phyloP scores from a whole-genome alignment of 495 filamentous ascomycete species.

The Cryomyces minteri region DNA sequence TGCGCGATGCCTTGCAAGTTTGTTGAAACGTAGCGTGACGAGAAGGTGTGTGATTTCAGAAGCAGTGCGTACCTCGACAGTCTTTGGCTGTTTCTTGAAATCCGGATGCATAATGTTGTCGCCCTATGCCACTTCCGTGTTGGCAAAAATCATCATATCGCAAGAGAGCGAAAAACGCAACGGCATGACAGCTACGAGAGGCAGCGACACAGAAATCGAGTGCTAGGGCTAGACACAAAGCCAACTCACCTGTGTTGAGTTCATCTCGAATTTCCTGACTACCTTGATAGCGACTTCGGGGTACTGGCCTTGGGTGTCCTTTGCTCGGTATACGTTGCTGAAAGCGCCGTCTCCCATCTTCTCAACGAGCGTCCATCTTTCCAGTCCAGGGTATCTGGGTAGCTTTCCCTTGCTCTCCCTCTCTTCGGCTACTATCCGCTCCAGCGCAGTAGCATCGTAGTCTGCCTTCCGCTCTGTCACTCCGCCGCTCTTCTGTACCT shows the following conservation, averaged over 20 bases:
- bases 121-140: slow-evolving; percentile 39
- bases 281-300: slow-evolving; percentile 95
- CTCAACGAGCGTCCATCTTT: slow-evolving; percentile 75
- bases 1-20: too few species aligned
- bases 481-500: slow-evolving; percentile 18
- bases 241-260: slow-evolving; percentile 77
- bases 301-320: slow-evolving; percentile 45
- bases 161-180: neutral
- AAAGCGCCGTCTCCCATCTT: slow-evolving; percentile 99
- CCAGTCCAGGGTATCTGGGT: slow-evolving; percentile 79
- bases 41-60: neutral
- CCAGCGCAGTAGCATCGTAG: slow-evolving; percentile 48
- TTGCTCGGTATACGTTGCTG: slow-evolving; percentile 91
- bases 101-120: slow-evolving; percentile 70
- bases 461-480: slow-evolving; percentile 30
- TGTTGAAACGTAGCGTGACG: too few species aligned
- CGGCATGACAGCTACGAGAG: neutral
- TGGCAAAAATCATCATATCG: slow-evolving; percentile 11
- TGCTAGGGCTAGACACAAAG: neutral
- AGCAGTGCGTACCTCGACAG: slow-evolving; percentile 80
- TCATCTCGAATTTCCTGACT: slow-evolving; percentile 97
- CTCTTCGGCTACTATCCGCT: slow-evolving; percentile 80
- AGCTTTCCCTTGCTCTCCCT: slow-evolving; percentile 66
- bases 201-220: neutral
- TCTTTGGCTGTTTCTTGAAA: slow-evolving; percentile 84